Evolutionary conservation across 495 filamentous ascomycete species (phyloP).

Genomic region (Chaetomium cochliodes): DNA sequence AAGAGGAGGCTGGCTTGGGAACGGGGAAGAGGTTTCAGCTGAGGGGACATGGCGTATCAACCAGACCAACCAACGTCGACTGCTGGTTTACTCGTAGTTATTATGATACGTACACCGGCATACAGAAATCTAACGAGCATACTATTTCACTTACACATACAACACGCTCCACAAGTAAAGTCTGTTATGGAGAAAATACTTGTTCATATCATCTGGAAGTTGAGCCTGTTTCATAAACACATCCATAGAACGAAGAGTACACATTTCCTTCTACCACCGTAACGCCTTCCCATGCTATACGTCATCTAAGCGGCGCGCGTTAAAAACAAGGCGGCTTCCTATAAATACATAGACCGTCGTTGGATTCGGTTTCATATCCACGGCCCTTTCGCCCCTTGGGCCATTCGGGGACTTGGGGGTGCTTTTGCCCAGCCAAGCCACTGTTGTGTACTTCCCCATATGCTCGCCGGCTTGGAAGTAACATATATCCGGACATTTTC

Average conservation of each 20-base stretch:
- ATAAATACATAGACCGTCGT: slow-evolving; percentile 6
- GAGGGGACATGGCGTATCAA: too few relatives aligned
- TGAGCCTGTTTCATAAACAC: background rate
- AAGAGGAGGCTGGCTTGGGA: too few relatives aligned
- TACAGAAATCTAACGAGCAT: too few relatives aligned
- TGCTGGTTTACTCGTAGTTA: too few relatives aligned
- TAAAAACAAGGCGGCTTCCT: background rate
- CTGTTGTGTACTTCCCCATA: background rate
- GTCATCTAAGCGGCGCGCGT: slow-evolving; percentile 10
- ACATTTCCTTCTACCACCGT: background rate
- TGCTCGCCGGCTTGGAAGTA: too few relatives aligned
- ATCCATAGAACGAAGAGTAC: background rate
- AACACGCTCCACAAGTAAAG: too few relatives aligned
- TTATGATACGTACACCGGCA: too few relatives aligned
- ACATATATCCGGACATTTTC: background rate
- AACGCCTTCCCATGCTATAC: slow-evolving; percentile 11
- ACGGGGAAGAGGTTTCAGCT: too few relatives aligned
- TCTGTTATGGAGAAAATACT: too few relatives aligned
- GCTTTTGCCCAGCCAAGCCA: background rate
- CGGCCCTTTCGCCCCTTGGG: background rate
- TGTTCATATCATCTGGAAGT: too few relatives aligned
- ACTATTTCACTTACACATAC: too few relatives aligned
- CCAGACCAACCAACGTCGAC: too few relatives aligned
- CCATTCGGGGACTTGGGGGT: background rate
- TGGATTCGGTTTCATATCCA: background rate